Percentiles rank a stretch among this genome's conserved stretches.
Conservation (phyloP, 176 grass and related monocot species). For the Aegilops umbellulata region DNA sequence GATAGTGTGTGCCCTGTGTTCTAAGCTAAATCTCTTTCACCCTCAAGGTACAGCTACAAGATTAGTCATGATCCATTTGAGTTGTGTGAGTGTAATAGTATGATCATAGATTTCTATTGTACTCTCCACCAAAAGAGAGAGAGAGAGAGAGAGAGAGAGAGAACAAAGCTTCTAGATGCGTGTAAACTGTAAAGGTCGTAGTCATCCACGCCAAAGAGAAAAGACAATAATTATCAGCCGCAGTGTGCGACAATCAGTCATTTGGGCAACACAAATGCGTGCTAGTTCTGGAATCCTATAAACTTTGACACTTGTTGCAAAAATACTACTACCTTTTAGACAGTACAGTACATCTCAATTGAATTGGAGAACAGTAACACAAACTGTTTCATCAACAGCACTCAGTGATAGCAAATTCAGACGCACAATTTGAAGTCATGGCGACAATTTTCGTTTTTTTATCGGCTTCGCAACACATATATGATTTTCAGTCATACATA, state of each 20-base stretch:
- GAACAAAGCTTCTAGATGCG: too few relatives aligned
- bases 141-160: not conserved
- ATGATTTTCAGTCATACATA: not conserved
- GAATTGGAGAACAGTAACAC: not conserved
- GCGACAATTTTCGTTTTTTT: not conserved
- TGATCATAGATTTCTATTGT: not conserved
- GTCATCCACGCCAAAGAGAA: not conserved
- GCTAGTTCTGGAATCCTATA: slow-evolving; percentile 18
- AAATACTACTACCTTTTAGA: not conserved
- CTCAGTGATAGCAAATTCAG: not conserved
- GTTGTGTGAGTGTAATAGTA: not conserved
- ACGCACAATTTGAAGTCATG: not conserved
- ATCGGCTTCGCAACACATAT: not conserved
- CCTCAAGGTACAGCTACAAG: too few relatives aligned
- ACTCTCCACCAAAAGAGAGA: not conserved
- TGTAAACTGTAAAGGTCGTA: slow-evolving; percentile 10
- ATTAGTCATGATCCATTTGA: too few relatives aligned
- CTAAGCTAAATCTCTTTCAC: too few relatives aligned
- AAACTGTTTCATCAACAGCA: not conserved
- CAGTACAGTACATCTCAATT: not conserved
- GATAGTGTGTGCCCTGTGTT: too few relatives aligned
- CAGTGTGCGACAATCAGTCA: not conserved
- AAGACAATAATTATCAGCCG: too few relatives aligned
- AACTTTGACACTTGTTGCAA: not conserved
- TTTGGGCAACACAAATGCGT: not conserved